Evolutionary conservation across 352 stramenopile genomes (phyloP), one percentile per base, ranked within the genome.

Genomic region (Phytophthora citrophthora): DNA sequence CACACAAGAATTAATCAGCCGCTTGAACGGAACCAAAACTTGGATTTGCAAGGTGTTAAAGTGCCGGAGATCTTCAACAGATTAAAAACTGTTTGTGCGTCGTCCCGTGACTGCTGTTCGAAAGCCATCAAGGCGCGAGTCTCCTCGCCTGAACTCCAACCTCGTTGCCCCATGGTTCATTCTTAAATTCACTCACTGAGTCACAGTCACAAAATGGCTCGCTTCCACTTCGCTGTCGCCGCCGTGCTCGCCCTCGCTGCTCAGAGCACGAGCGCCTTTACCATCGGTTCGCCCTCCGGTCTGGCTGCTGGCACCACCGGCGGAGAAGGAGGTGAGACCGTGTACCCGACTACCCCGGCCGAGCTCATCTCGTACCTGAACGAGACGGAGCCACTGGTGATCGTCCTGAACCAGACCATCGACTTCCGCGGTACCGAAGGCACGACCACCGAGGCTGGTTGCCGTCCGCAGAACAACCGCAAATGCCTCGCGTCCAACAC

Each of bases 391-490:
- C 49, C 70, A 16, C 66, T 68, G 15, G 68, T 83, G n/a, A 64
- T 83, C 44, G 54, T 80, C n/a, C 59, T 83, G 27, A 75, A 67
- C 60, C 61, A 79, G 50, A 59, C 49, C 1, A 75, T 82, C 31
- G 66, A 79, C 62, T 82, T 79, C 58, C 61, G 58, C n/a, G 70
- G 62, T 26, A 73, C 72, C 0, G 74, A 80, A 40, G 69, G 69
- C 26, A 68, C 56, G 20, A 76, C 65, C 23, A 79, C 74, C 15
- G 74, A 79, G 47, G 45, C 43, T 0, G 74, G 70, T 11, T 79
- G 74, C 45, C 64, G 63, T 6, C 70, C 74, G 3, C 44, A 69
- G n/a, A 65, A 69, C 53, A 66, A 39, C 0, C 67, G 66, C 43
- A 40, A 69, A 44, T 86, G 77, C 12, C 61, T 82, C 34, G 66